Evolutionary conservation across 169 alveolate genomes (phyloP).

Genomic region (Theileria annulata): DNA sequence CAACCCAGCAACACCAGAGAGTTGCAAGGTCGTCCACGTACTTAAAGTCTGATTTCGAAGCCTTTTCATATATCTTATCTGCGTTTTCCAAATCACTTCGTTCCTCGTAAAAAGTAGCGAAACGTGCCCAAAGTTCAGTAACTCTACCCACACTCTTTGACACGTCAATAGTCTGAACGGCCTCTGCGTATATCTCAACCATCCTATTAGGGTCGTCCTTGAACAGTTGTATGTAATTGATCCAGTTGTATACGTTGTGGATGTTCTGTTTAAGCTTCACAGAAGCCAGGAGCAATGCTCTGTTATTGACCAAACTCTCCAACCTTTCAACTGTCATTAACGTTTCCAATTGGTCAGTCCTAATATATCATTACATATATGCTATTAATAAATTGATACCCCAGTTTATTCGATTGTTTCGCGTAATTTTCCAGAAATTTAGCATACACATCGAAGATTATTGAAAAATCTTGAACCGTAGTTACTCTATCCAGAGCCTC

Average conservation of each 20-base stretch:
- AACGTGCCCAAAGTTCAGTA: constrained; percentile 76
- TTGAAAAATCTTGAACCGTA: constrained; percentile 87
- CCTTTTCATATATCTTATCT: constrained; percentile 68
- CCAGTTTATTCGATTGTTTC: constrained; percentile 56
- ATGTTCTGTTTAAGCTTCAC: constrained; percentile 87
- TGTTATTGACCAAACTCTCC: constrained; percentile 75
- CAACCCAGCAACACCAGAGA: constrained; percentile 75
- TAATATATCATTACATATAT: not conserved
- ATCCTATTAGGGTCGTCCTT: constrained; percentile 33
- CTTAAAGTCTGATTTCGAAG: constrained; percentile 68
- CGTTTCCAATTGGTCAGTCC: constrained; percentile 64
- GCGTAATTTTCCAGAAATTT: constrained; percentile 83
- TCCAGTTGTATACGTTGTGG: constrained; percentile 90
- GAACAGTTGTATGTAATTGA: constrained; percentile 72
- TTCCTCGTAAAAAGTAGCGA: constrained; percentile 77
- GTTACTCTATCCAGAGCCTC: constrained; percentile 84
- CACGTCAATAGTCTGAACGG: constrained; percentile 79
- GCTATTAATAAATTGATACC: constrained; percentile 2
- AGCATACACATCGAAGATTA: constrained; percentile 83
- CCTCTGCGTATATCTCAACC: constrained; percentile 59
- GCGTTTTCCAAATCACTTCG: constrained; percentile 72
- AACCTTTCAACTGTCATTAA: constrained; percentile 68
- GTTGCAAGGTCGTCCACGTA: constrained; percentile 82
- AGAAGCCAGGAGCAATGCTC: constrained; percentile 79
- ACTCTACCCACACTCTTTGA: constrained; percentile 77